Evolutionary conservation across 2,329 filamentous ascomycete species (phyloP), one percentile per base, ranked within the genome.

Genomic region (Talaromyces sp.): DNA sequence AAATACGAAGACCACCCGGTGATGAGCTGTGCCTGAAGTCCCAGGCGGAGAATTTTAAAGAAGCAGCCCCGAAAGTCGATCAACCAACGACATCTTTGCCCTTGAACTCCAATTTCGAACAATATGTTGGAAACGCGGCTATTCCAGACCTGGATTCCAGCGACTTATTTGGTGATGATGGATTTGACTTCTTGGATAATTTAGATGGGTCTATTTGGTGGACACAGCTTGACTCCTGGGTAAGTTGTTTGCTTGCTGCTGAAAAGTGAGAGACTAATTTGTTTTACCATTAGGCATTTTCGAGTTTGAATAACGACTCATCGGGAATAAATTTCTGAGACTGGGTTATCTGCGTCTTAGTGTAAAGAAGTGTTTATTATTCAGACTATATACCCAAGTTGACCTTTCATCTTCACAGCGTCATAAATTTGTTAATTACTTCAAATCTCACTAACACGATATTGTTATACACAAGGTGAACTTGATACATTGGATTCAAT

Each of bases 191-290:
- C 27, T 61, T 75, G 43, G 71, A 73, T 17, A 74, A 68, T 24
- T 62, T 74, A 7, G 73, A 75, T n/a, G 72, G 72, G 6, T 73
- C 73, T 2, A 63, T 70, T 21, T 75, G 73, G 72, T 75, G 73
- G 72, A 68, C 73, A 14, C 72, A 75, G 29, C 63, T 75, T 35
- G 73, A 75, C 59, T 74, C 72, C 27, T 75, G 72, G 73, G 73
- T 74, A 62, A 60, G 71, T 65, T 5, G 27, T 52, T 26, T 27
- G 10, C 19, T 55, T 41, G 14, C 1, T 14, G 29, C 26, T 29
- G 12, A 52, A 29, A 17, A 52, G 29, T n/a, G 26, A 17, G 17
- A 52, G 11, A 32, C 29, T 57, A 56, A 3, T 14, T 58, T 66
- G 38, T 66, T 56, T 17, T 62, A 21, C 38, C 48, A 12, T 46